Evolutionary conservation across 2,329 filamentous ascomycete genomes (phyloP).

Genomic region (Zarea fungicola): DNA sequence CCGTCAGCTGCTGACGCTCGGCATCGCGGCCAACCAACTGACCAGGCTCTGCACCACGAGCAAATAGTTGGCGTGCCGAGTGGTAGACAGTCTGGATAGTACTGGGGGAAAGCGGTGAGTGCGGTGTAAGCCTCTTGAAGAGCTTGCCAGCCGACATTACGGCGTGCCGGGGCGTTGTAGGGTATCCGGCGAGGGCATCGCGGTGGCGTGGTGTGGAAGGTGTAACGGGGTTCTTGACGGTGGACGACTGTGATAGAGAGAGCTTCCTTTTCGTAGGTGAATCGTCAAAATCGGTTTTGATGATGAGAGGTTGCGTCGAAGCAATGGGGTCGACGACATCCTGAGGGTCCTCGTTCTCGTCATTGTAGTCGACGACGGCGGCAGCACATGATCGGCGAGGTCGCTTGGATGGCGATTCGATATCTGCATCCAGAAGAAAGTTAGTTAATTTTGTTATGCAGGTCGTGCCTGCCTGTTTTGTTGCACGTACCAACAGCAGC

Average conservation of each 20-base stretch:
- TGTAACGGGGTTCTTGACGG: constrained; percentile 50
- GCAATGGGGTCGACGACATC: constrained; percentile 30
- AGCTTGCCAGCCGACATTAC: constrained; percentile 72
- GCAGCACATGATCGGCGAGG: constrained; percentile 37
- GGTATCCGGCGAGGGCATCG: constrained; percentile 68
- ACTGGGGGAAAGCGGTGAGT: constrained; percentile 66
- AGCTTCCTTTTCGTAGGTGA: constrained; percentile 23
- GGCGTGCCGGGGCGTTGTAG: constrained; percentile 77
- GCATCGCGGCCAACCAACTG: constrained; percentile 73
- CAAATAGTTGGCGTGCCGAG: constrained; percentile 79
- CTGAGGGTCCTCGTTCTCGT: constrained; percentile 59
- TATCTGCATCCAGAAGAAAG: constrained; percentile 5
- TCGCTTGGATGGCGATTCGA: constrained; percentile 39
- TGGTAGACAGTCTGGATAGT: constrained; percentile 75
- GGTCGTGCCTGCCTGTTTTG: not conserved
- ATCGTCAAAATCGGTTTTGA: constrained; percentile 38
- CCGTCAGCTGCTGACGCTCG: constrained; percentile 57
- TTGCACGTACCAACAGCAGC: constrained; percentile 18
- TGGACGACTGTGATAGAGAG: constrained; percentile 25
- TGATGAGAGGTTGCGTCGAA: constrained; percentile 25
- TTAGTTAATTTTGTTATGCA: constrained; percentile 5
- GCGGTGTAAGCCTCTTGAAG: constrained; percentile 72
- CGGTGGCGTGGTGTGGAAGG: constrained; percentile 73
- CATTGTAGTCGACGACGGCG: constrained; percentile 45
- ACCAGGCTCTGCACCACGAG: constrained; percentile 68